Evolutionary conservation across 345 rosid genomes (phyloP).

Genomic region (Salix koriyanagi): DNA sequence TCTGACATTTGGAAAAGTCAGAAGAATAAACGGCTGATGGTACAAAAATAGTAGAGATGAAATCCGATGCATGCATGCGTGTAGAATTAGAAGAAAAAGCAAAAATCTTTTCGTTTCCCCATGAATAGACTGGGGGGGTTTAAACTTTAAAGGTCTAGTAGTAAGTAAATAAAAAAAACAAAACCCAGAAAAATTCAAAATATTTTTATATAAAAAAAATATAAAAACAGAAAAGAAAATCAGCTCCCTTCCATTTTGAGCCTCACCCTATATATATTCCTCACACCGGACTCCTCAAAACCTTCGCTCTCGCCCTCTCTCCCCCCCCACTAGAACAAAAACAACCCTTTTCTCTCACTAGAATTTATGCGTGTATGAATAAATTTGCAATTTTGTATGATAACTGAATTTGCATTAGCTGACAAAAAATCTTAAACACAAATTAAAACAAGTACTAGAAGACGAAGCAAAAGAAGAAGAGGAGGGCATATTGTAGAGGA

Average conservation of each 20-base stretch:
- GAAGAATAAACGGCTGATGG: background rate
- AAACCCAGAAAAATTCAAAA: conserved; percentile 1
- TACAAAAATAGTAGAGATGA: background rate
- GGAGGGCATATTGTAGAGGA: conserved; percentile 43
- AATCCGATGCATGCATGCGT: background rate
- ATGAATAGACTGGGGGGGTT: too few species aligned
- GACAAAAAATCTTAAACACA: conserved; percentile 6
- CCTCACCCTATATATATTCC: conserved; percentile 42
- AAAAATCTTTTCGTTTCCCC: too few species aligned
- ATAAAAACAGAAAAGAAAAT: background rate
- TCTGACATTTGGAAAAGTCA: background rate
- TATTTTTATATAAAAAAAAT: background rate
- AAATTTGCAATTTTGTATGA: conserved; percentile 22
- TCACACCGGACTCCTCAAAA: conserved; percentile 14
- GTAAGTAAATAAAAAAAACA: background rate
- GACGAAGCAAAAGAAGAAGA: conserved; percentile 10
- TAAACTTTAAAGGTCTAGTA: background rate
- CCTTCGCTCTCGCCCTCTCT: conserved; percentile 12
- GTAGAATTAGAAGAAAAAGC: too few species aligned
- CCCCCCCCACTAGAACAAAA: background rate
- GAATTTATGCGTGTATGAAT: conserved; percentile 2
- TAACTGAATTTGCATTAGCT: conserved; percentile 45
- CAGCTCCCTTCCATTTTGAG: conserved; percentile 21
- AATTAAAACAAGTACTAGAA: conserved; percentile 24
- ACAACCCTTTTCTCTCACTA: conserved; percentile 9